phyloP scores from a whole-genome alignment of 2,329 filamentous ascomycete genomes.

The Verticillium nonalfalfae region DNA sequence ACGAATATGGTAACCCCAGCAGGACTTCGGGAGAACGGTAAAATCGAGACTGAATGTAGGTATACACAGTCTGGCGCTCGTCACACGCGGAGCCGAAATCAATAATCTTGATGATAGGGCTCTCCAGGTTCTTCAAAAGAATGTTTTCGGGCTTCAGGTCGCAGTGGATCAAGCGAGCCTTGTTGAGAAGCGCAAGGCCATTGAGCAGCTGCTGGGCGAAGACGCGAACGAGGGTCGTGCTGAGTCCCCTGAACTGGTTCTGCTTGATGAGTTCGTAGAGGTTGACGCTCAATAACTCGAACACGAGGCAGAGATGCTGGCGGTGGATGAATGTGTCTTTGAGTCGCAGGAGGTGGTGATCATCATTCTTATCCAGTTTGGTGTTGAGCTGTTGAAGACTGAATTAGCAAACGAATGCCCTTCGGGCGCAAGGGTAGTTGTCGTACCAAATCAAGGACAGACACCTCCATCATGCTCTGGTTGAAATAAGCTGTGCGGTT shows the following conservation, averaged over 20 bases:
- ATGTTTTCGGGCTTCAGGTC: conserved; percentile 99
- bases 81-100: conserved; percentile 98
- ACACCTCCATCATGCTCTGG: conserved; percentile 99
- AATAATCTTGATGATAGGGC: conserved; percentile 99
- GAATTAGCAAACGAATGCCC: conserved; percentile 1
- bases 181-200: conserved; percentile 85
- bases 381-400: conserved; percentile 68
- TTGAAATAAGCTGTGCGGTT: conserved; percentile 99
- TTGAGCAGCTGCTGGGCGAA: conserved; percentile 97
- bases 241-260: conserved; percentile 95
- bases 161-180: conserved; percentile 94
- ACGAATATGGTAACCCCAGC: conserved; percentile 93
- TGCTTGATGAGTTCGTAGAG: conserved; percentile 99
- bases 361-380: conserved; percentile 98
- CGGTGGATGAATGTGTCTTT: conserved; percentile 98
- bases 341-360: conserved; percentile 87
- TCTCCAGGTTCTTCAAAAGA: conserved; percentile 93
- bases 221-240: conserved; percentile 92
- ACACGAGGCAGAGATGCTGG: conserved; percentile 93
- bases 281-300: conserved; percentile 94
- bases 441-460: conserved; percentile 83
- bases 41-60: conserved; percentile 97
- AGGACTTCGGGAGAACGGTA: conserved; percentile 96
- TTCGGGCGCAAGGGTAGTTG: background rate
- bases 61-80: conserved; percentile 97